Percentiles rank a stretch among this genome's conserved stretches.
Evolutionary conservation across 345 rosid species (phyloP).

Genomic region (Aquilaria sinensis): DNA sequence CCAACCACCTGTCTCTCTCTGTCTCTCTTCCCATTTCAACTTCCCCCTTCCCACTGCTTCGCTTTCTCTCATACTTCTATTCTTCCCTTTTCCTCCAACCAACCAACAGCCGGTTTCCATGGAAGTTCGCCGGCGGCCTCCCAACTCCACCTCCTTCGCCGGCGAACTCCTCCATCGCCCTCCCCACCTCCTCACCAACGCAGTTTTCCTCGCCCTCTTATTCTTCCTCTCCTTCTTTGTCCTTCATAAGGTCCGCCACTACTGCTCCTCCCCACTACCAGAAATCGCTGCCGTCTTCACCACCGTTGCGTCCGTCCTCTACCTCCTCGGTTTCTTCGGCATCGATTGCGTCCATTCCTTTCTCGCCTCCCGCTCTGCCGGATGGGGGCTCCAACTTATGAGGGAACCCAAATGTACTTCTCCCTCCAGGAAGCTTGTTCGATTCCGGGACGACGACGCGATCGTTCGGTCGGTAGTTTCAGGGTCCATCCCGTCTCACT

Average conservation of each 20-base stretch:
- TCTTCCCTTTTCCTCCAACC: background rate
- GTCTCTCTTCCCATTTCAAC: background rate
- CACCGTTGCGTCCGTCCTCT: constrained; percentile 21
- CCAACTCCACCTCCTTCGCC: background rate
- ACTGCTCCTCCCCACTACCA: constrained; percentile 26
- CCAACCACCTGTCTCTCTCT: too few relatives aligned
- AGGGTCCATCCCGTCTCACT: constrained; percentile 28
- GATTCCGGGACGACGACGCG: constrained; percentile 26
- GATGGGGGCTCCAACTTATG: too few relatives aligned
- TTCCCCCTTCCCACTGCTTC: constrained; percentile 7
- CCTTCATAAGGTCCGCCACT: constrained; percentile 37
- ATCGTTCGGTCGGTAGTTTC: constrained; percentile 27
- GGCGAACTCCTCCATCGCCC: background rate
- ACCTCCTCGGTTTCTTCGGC: constrained; percentile 32
- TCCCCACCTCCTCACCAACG: constrained; percentile 29
- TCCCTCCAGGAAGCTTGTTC: too few relatives aligned
- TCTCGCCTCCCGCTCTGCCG: constrained; percentile 15
- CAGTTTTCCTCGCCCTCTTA: constrained; percentile 39
- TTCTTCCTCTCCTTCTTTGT: constrained; percentile 46
- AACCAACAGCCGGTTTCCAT: constrained; percentile 10
- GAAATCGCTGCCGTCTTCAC: constrained; percentile 33
- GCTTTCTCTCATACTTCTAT: background rate
- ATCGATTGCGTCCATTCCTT: constrained; percentile 24
- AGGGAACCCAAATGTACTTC: too few relatives aligned
- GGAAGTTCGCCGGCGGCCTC: constrained; percentile 21